These are phyloP conservation scores for Juglanconis oblonga DNA, from an alignment of 2,329 filamentous ascomycete species.

Conservation along the genomic window DNA sequence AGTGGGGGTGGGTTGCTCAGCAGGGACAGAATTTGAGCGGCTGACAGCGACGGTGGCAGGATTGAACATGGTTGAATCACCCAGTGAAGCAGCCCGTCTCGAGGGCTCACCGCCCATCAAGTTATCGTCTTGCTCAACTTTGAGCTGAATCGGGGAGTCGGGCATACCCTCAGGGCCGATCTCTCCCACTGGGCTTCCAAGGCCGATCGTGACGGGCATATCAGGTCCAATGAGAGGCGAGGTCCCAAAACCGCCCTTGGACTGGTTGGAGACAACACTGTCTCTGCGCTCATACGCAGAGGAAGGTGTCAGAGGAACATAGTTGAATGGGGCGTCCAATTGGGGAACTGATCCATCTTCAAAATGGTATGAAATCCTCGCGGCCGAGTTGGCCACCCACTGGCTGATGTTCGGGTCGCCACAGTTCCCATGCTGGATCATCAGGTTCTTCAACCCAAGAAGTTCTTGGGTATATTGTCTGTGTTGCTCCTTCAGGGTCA, in stretches of 20 bases:
- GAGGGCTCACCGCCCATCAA: too few relatives aligned
- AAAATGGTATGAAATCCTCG: conserved; percentile 38
- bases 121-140: too few relatives aligned
- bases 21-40: too few relatives aligned
- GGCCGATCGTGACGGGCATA: too few relatives aligned
- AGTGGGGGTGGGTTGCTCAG: too few relatives aligned
- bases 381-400: conserved; percentile 53
- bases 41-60: too few relatives aligned
- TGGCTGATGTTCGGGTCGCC: conserved; percentile 50
- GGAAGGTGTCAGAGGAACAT: neutral
- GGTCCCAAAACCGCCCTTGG: neutral
- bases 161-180: too few relatives aligned
- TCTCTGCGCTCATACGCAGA: conserved; percentile 27
- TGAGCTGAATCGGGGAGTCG: too few relatives aligned
- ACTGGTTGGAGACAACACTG: conserved; percentile 13
- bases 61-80: too few relatives aligned
- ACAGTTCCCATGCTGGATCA: conserved; percentile 52
- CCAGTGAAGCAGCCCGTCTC: too few relatives aligned
- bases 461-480: conserved; percentile 42
- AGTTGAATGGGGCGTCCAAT: neutral
- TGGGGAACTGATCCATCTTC: neutral
- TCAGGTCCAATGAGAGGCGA: too few relatives aligned
- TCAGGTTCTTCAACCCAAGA: conserved; percentile 44
- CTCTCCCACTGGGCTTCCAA: too few relatives aligned
- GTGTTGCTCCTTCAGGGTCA: conserved; percentile 40